Evolutionary conservation across 2,329 filamentous ascomycete species (phyloP).

Genomic region (Fusarium euwallaceae): DNA sequence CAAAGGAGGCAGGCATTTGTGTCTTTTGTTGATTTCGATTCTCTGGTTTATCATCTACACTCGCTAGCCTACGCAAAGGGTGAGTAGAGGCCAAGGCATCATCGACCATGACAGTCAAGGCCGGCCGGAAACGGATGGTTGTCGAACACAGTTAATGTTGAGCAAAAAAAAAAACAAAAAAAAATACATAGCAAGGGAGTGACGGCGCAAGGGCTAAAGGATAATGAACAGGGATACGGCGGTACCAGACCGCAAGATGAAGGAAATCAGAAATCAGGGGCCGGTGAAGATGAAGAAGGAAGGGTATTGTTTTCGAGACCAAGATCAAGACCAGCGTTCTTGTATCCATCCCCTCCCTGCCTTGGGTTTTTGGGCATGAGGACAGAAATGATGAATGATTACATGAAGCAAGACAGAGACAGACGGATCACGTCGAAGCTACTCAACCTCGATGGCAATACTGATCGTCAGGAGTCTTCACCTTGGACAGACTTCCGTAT

Average conservation of each 20-base stretch:
- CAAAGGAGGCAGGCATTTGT: constrained; percentile 10
- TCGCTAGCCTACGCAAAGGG: constrained; percentile 18
- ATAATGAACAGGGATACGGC: neutral
- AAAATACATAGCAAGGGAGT: constrained; percentile 47
- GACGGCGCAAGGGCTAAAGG: constrained; percentile 41
- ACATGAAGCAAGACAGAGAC: neutral
- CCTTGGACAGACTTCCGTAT: neutral
- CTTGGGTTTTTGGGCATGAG: neutral
- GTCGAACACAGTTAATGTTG: constrained; percentile 6
- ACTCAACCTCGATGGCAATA: neutral
- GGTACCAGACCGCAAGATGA: constrained; percentile 6
- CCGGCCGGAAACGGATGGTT: constrained; percentile 25
- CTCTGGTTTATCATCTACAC: constrained; percentile 25
- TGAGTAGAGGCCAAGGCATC: constrained; percentile 10
- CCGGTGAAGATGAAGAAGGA: neutral
- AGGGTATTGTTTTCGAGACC: neutral
- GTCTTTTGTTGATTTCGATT: constrained; percentile 24
- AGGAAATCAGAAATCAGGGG: constrained; percentile 2
- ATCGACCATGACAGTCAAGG: constrained; percentile 1
- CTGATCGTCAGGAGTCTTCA: neutral
- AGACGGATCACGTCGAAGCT: neutral
- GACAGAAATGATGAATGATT: constrained; percentile 1
- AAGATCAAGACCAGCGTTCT: neutral
- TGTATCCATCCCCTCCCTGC: neutral
- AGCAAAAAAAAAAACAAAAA: constrained; percentile 22